These are phyloP conservation scores for Talaromyces sp. DNA, from an alignment of 2,329 filamentous ascomycete genomes.

Conservation along the genomic window DNA sequence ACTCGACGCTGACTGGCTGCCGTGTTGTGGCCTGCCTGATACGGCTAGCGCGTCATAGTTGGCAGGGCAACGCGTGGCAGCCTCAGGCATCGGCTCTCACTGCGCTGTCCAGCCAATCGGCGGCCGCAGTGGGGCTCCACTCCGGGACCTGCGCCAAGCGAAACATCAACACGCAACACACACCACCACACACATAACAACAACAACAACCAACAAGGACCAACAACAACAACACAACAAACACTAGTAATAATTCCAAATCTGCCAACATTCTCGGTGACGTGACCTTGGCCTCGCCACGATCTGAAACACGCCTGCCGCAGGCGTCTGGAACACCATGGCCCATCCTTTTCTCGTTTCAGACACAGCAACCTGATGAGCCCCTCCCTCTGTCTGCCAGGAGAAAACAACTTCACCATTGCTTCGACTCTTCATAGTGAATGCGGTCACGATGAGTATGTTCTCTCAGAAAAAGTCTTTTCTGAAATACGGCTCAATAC, in stretches of 20 bases:
- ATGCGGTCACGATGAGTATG: too few species aligned
- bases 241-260: not conserved
- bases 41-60: slow-evolving; percentile 29
- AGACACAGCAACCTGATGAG: not conserved
- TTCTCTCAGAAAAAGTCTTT: too few species aligned
- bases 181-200: not conserved
- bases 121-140: not conserved
- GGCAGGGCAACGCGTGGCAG: slow-evolving; percentile 31
- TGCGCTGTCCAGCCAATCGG: not conserved
- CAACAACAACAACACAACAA: not conserved
- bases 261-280: not conserved
- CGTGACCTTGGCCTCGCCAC: not conserved
- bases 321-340: not conserved
- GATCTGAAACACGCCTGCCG: not conserved
- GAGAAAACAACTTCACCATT: not conserved
- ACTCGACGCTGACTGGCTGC: slow-evolving; percentile 22
- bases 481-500: not conserved
- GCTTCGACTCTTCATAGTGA: not conserved
- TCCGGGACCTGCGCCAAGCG: not conserved
- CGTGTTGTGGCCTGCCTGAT: slow-evolving; percentile 32
- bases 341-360: not conserved
- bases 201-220: too few species aligned
- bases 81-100: slow-evolving; percentile 18
- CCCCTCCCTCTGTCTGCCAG: too few species aligned
- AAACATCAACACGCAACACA: not conserved